Evolutionary conservation across 768 basidiomycete genomes (phyloP).

Genomic region (Serendipita sp.): DNA sequence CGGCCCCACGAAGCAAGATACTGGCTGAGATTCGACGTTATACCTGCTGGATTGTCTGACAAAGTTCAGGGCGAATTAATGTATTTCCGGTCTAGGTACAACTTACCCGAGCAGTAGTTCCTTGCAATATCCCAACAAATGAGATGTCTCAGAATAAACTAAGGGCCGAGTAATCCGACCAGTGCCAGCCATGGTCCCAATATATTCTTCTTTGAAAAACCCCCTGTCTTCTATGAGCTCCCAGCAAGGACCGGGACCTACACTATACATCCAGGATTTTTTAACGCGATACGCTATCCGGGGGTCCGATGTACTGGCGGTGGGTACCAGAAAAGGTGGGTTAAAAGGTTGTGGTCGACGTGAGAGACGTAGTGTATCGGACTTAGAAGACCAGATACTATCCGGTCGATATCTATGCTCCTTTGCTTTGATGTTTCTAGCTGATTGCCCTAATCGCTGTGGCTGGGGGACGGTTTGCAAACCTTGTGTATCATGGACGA

Average conservation of each 20-base stretch:
- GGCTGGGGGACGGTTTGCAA: background rate
- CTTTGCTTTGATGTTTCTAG: background rate
- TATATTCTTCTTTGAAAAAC: slow-evolving; percentile 48
- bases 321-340: slow-evolving; percentile 25
- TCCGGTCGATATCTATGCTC: background rate
- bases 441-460: too few relatives aligned
- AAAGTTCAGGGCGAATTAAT: too few relatives aligned
- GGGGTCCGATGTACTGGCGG: slow-evolving; percentile 35
- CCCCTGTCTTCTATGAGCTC: slow-evolving; percentile 60
- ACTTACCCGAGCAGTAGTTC: background rate
- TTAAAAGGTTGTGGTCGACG: slow-evolving; percentile 33
- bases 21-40: background rate
- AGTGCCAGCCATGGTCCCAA: background rate
- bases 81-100: too few relatives aligned
- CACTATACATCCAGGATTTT: slow-evolving; percentile 58
- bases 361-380: background rate
- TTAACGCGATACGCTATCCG: slow-evolving; percentile 40
- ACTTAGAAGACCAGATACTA: background rate
- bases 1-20: background rate
- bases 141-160: slow-evolving; percentile 34
- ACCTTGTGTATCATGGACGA: background rate
- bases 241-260: slow-evolving; percentile 65
- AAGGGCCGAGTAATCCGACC: background rate
- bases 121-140: slow-evolving; percentile 27
- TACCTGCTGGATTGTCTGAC: background rate